phyloP scores from a whole-genome alignment of 2,329 filamentous ascomycete genomes.

The Claviceps sp. region DNA sequence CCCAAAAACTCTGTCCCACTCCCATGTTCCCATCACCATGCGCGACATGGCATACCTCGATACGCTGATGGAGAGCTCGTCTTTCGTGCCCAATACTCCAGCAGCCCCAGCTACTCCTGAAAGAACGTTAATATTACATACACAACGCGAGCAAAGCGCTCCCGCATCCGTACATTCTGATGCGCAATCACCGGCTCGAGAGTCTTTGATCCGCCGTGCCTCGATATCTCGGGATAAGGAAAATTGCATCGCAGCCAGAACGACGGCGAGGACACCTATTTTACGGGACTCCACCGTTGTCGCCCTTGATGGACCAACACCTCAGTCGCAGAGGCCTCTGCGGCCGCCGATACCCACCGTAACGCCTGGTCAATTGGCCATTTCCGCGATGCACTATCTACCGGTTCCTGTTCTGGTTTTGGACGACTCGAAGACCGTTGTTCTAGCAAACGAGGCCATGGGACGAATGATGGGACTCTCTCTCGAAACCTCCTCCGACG shows the following conservation, averaged over 20 bases:
- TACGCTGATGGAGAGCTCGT: constrained; percentile 16
- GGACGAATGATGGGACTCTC: constrained; percentile 48
- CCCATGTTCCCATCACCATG: constrained; percentile 11
- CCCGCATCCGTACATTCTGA: background rate
- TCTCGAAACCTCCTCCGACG: constrained; percentile 23
- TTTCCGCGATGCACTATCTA: constrained; percentile 59
- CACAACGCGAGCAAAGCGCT: background rate
- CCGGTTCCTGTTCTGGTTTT: constrained; percentile 60
- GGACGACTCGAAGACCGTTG: constrained; percentile 53
- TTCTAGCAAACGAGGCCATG: constrained; percentile 66
- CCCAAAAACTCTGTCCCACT: background rate
- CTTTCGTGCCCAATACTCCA: constrained; percentile 16
- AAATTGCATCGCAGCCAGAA: constrained; percentile 13
- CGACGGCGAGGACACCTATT: constrained; percentile 14
- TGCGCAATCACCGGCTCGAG: background rate
- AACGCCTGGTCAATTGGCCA: constrained; percentile 42
- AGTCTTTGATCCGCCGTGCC: background rate
- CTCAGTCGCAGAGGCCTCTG: constrained; percentile 24
- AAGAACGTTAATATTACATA: constrained; percentile 3
- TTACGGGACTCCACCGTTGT: constrained; percentile 18
- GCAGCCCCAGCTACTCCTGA: constrained; percentile 11
- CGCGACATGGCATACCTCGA: constrained; percentile 21
- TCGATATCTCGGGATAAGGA: constrained; percentile 12
- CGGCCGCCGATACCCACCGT: constrained; percentile 32
- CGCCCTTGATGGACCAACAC: constrained; percentile 13